Evolutionary conservation across 176 grass and related monocot species (phyloP).

Genomic region (Hyparrhenia diplandra): DNA sequence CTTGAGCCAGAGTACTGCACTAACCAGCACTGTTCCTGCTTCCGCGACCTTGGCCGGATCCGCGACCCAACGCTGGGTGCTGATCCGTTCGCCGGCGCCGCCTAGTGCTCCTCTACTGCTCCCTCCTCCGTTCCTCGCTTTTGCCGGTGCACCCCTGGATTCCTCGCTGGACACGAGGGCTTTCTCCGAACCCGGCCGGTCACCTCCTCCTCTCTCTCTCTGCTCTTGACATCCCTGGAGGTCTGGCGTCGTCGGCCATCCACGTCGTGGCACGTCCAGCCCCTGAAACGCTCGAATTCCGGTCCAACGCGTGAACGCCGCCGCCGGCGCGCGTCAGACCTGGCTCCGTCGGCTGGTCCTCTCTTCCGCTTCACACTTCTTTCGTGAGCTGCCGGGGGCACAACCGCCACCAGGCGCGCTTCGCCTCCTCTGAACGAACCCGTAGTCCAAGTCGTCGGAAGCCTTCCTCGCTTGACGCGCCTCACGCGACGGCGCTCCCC

Average conservation of each 20-base stretch:
- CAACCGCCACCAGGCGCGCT: not conserved
- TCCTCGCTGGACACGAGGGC: not conserved
- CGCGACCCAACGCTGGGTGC: not conserved
- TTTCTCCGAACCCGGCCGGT: not conserved
- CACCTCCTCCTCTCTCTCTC: not conserved
- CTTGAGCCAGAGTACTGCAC: not conserved
- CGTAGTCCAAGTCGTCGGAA: not conserved
- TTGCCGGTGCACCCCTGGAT: not conserved
- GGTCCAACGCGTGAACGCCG: not conserved
- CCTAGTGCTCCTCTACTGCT: not conserved
- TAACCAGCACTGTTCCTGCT: not conserved
- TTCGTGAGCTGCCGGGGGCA: not conserved
- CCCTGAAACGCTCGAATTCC: not conserved
- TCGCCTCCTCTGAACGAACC: not conserved
- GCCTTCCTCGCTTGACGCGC: not conserved
- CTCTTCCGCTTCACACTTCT: not conserved
- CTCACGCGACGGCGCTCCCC: not conserved
- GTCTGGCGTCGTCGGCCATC: not conserved
- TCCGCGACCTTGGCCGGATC: not conserved
- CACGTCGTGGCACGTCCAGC: not conserved
- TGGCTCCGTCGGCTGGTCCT: not conserved
- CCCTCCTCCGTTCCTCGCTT: not conserved
- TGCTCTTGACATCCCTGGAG: not conserved
- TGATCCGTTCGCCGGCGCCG: not conserved
- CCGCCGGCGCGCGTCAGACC: not conserved